Base-by-base conservation (phyloP, 352 stramenopile genomes). In the Globisporangium lucens region DNA sequence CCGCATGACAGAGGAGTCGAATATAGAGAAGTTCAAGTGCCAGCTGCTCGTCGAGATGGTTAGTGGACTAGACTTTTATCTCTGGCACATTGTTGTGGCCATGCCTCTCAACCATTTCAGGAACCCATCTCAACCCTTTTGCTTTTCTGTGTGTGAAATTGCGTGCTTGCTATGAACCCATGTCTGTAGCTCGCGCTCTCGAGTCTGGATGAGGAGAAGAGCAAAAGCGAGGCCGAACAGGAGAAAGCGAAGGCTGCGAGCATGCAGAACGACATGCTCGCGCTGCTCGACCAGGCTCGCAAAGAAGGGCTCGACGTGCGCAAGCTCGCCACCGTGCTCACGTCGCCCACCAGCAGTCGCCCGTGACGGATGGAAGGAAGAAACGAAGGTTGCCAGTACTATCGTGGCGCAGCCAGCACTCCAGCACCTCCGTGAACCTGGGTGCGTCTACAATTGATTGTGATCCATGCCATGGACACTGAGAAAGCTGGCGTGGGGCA, bases 1-100 rank as follows among this genome's bases (percentile, higher is more conserved):
- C 7, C 85, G 88, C 17, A 75, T 94, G 65, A 83, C 73, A 2
- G 85, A 94, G 53, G 88, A 94, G 55, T 89, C 78, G 51, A 94
- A 94, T 66, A 92, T 96, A 82, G 85, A 93, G 55, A 93, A 94
- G 62, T 96, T 96, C 67, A 96, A 93, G 68, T 93, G 86, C 62
- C 85, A 94, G 63, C 72, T 96, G 35, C 82, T 96, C 60, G 76
- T 96, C 8, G 88, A 96, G 64, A 96, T 96, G 88, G 86, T 90
- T 66, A 60, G 67, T 61, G 9, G 1, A 17, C n/a, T 27, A 3
- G 49, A 9, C 13, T 22, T 22, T 9, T 36, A 10, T 41, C 24
- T 51, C 13, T 35, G 7, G 33, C 12, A 27, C 20, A n/a, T 46
- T 20, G 2, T 46, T 46, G 12, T 4, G 2, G 13, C 13, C 38